Base-by-base conservation (phyloP, 345 rosid species). In the Carallia brachiata region DNA sequence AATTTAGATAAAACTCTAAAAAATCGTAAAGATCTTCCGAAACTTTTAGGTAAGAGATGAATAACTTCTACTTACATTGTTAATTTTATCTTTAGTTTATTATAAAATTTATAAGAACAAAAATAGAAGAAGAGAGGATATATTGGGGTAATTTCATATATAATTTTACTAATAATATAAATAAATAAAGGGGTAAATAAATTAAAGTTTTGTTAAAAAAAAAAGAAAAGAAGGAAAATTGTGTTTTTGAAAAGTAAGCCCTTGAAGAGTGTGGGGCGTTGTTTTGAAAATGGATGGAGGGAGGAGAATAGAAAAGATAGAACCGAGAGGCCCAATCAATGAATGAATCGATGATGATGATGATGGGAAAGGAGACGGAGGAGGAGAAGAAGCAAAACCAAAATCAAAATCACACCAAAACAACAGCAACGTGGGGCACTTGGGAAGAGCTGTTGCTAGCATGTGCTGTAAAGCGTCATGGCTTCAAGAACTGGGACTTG, bases 391-490 rank as follows among this genome's bases (percentile, higher is more conserved):
- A 18, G 10, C 7, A 44, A 15, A 61, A 18, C n/a, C 7, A 44
- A 15, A 61, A n/a, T 19, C 15, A 36, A 32, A 39, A 18, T 16
- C 50, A 47, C 3, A 36, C 34, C 52, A 3, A 39, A 16, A 9
- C 63, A 19, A 23, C 47, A 23, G 52, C 70, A 62, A 70, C 77
- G 56, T 92, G 98, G 98, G 93, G 98, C 66, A 89, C 93, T 6
- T 83, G 89, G 88, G 96, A 92, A 52, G 96, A 92, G 75, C 85
- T 92, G 19, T 72, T 92, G 59, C 81, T 92, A 50, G 93, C 93
- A 34, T 86, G 80, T 70, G 98, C 98, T 67, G 96, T 92, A 13
- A 85, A 90, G 52, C 91, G 96, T 54, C 92, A 92, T 73, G 96
- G 98, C 57, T 78, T 75, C 68, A 55, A 76, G 69, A 81, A 81